These are phyloP conservation scores for Chenopodium quinoa DNA, from an alignment of 148 eudicot species.

Conservation along the genomic window DNA sequence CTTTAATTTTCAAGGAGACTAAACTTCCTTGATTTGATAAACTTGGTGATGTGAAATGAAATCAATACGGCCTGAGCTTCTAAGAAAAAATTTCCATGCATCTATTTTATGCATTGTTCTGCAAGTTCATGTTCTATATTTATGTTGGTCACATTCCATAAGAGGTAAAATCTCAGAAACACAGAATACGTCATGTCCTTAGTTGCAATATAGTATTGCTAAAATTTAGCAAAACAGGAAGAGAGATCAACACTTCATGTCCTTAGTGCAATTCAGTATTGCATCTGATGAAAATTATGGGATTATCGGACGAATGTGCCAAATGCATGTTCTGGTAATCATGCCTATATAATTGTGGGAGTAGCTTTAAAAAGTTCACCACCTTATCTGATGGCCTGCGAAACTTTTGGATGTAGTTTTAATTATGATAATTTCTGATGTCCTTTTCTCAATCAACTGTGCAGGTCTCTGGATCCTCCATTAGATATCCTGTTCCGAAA, in stretches of 20 bases:
- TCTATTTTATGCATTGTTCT: not conserved
- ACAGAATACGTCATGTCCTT: not conserved
- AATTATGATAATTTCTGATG: constrained; percentile 9
- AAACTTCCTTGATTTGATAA: not conserved
- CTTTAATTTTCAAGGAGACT: not conserved
- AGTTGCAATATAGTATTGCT: not conserved
- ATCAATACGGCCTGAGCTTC: not conserved
- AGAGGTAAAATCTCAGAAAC: too few species aligned
- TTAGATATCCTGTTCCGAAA: constrained; percentile 26
- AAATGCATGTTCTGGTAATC: not conserved
- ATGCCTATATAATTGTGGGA: not conserved
- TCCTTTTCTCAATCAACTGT: constrained; percentile 6
- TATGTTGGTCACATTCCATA: not conserved
- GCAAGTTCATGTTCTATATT: not conserved
- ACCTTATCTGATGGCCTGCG: not conserved
- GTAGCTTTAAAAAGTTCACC: not conserved
- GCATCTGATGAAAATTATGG: not conserved
- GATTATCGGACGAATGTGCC: not conserved
- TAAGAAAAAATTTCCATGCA: not conserved
- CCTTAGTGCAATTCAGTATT: not conserved
- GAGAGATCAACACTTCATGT: not conserved
- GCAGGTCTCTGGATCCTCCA: constrained; percentile 38
- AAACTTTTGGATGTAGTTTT: not conserved
- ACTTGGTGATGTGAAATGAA: not conserved
- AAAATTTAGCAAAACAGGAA: not conserved